These are phyloP conservation scores for Fagus sylvatica DNA, from an alignment of 306 rosid species.

Conservation along the genomic window DNA sequence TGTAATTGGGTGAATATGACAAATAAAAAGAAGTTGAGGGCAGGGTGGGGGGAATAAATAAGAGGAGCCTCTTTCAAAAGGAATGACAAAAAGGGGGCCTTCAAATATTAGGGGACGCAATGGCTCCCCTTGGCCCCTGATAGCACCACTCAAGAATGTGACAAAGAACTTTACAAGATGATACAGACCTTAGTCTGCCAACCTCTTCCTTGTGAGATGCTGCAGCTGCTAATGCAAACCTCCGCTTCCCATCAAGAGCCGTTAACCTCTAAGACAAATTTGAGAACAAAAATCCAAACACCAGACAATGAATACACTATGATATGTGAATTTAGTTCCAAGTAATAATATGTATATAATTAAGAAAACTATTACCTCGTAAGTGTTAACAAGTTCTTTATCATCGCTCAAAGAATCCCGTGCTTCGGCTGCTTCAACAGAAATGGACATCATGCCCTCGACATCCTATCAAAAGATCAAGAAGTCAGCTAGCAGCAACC, in stretches of 20 bases:
- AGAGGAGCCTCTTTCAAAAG: not conserved
- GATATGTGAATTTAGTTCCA: not conserved
- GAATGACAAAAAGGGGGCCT: not conserved
- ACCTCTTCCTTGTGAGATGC: slow-evolving; percentile 93
- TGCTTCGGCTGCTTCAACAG: slow-evolving; percentile 94
- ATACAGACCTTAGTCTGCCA: slow-evolving; percentile 75
- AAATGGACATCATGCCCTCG: slow-evolving; percentile 99
- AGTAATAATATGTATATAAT: not conserved
- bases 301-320: slow-evolving; percentile 5
- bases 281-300: not conserved
- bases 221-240: slow-evolving; percentile 97
- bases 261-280: slow-evolving; percentile 71
- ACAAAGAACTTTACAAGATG: slow-evolving; percentile 22
- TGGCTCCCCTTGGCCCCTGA: slow-evolving; percentile 24
- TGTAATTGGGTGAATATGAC: not conserved
- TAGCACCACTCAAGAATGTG: slow-evolving; percentile 18
- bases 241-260: slow-evolving; percentile 92
- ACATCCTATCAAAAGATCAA: slow-evolving; percentile 71
- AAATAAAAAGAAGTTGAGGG: not conserved
- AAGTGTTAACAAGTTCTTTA: slow-evolving; percentile 81
- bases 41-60: not conserved
- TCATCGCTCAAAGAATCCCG: slow-evolving; percentile 89
- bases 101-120: not conserved
- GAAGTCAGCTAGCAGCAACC: slow-evolving; percentile 37
- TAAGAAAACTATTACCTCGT: slow-evolving; percentile 51